phyloP scores from a whole-genome alignment of 2,329 filamentous ascomycete species.

The Xylariaceae sp. region DNA sequence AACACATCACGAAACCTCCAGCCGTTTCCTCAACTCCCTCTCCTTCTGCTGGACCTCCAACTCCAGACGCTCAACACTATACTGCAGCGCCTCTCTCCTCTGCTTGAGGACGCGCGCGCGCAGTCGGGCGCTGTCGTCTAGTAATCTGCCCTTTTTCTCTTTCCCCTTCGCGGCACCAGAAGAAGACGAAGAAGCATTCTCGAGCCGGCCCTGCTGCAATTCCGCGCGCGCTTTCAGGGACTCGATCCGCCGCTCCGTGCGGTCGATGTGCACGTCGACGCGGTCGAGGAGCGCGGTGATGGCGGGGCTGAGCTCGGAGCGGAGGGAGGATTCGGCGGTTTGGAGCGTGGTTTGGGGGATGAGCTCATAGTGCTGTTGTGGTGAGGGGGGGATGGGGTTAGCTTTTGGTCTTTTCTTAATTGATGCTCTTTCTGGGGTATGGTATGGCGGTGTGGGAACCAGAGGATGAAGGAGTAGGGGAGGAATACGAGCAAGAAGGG shows the following conservation, averaged over 20 bases:
- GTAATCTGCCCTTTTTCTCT: conserved; percentile 21
- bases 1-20: conserved; percentile 39
- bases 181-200: conserved; percentile 28
- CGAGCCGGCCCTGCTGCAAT: conserved; percentile 69
- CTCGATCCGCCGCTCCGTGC: conserved; percentile 77
- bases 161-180: not conserved
- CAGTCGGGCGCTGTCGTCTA: conserved; percentile 53
- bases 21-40: conserved; percentile 51
- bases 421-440: too few species aligned
- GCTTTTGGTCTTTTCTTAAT: not conserved
- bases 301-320: conserved; percentile 86
- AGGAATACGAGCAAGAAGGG: not conserved
- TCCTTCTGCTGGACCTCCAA: conserved; percentile 78
- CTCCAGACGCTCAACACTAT: conserved; percentile 81
- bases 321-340: conserved; percentile 76
- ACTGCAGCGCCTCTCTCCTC: conserved; percentile 80
- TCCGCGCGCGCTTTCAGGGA: conserved; percentile 78
- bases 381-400: not conserved
- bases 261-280: conserved; percentile 79
- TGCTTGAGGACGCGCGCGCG: conserved; percentile 62
- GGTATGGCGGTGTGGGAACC: not conserved
- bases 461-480: not conserved
- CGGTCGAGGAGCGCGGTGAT: conserved; percentile 74
- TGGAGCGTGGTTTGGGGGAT: conserved; percentile 80
- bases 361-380: conserved; percentile 77